Base-by-base conservation (phyloP, 1,284 basidiomycete species). In the Ganoderma boninense region DNA sequence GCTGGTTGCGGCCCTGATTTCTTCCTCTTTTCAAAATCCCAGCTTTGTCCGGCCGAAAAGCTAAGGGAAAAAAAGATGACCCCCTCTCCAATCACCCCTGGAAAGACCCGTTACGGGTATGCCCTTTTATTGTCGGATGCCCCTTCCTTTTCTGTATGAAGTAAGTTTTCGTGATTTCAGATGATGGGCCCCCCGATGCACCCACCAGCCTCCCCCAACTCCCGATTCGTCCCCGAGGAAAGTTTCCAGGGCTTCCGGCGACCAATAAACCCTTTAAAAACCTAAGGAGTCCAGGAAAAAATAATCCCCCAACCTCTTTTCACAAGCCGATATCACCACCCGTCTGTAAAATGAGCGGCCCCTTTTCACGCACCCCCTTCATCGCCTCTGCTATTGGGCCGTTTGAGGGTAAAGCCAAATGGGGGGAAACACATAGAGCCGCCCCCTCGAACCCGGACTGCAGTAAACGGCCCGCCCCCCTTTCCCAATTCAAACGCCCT, bases 171-270 rank as follows among this genome's bases (percentile, higher is more conserved):
- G 16, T 40, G n/a, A 43, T 1, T 26, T 1, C 43, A 70, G 64
- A 68, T 66, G 46, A 67, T 72, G 71, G 85, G n/a, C n/a, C n/a
- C 82, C 4, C 82, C 82, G 20, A 75, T 85, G 20, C 67, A 63
- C 32, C 69, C 69, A 14, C 86, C 87, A 20, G 78, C 81, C 11
- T 90, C n/a, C 89, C 20, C 89, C 90, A 8, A 87, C 86, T 14
- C 78, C 85, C 57, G 81, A 82, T n/a, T n/a, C n/a, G n/a, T 67
- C 80, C 78, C 73, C 80, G 73, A 69, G 80, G 60, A 29, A 11
- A n/a, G n/a, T n/a, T 40, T 7, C 23, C 60, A 13, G 60, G 38
- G 18, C 13, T 40, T 20, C n/a, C 43, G 52, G 43, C 66, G 61
- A 23, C 26, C 29, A 40, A 4, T 38, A 4, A 43, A 40, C 20